phyloP scores from a whole-genome alignment of 75 land plant genomes.

The Pseudotsuga menziesii region DNA sequence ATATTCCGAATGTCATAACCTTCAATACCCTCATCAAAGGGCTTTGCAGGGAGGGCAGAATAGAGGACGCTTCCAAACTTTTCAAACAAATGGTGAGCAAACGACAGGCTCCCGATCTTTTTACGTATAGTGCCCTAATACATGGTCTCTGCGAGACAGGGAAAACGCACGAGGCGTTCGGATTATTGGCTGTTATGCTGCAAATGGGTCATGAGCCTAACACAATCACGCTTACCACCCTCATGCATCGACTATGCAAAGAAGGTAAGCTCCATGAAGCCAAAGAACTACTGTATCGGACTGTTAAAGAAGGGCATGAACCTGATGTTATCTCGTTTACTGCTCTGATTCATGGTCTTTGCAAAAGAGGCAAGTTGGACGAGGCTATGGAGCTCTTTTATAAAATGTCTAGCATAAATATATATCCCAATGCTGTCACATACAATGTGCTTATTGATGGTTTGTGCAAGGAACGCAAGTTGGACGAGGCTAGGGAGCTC shows the following conservation, averaged over 20 bases:
- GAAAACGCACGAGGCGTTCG: constrained; percentile 13
- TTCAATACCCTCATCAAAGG: constrained; percentile 58
- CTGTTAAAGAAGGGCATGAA: constrained; percentile 46
- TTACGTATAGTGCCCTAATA: constrained; percentile 59
- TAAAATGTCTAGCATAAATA: constrained; percentile 50
- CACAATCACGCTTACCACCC: constrained; percentile 48
- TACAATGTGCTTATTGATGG: constrained; percentile 62
- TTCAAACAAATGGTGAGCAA: constrained; percentile 39
- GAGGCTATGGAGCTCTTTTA: constrained; percentile 69
- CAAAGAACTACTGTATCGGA: constrained; percentile 48
- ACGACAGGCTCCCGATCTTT: constrained; percentile 46
- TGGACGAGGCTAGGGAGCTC: constrained; percentile 40
- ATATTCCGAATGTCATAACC: constrained; percentile 49
- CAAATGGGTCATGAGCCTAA: constrained; percentile 21
- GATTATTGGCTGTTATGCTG: constrained; percentile 37
- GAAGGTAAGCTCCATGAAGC: constrained; percentile 41
- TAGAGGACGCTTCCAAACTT: constrained; percentile 41
- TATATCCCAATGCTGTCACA: constrained; percentile 63
- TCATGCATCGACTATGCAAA: constrained; percentile 49
- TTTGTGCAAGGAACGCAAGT: constrained; percentile 39
- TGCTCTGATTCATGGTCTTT: constrained; percentile 56
- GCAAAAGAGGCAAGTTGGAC: constrained; percentile 45
- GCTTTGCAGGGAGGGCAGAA: constrained; percentile 17
- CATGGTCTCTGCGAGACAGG: constrained; percentile 35
- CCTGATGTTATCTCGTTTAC: constrained; percentile 66